phyloP scores from a whole-genome alignment of 345 rosid genomes.

The Eucalyptus decipiens region DNA sequence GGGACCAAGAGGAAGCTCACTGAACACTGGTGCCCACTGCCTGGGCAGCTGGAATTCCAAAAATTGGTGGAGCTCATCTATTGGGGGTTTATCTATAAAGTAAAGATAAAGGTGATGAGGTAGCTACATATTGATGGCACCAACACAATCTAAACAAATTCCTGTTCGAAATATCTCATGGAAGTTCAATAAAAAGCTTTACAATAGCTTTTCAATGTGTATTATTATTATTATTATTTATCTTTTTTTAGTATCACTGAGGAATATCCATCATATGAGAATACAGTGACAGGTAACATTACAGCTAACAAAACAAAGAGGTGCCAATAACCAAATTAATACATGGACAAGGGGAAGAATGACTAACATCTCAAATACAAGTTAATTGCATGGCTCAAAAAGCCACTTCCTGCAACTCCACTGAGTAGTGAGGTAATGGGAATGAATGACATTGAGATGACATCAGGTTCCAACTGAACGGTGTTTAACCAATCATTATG shows the following conservation, averaged over 20 bases:
- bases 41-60: conserved; percentile 94
- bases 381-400: conserved; percentile 94
- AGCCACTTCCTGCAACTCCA: conserved; percentile 93
- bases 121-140: neutral
- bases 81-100: conserved; percentile 81
- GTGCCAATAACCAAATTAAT: neutral
- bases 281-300: neutral
- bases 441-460: conserved; percentile 80
- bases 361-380: conserved; percentile 84
- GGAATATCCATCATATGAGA: neutral
- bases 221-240: neutral
- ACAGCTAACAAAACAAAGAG: neutral
- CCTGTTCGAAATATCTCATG: neutral
- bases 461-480: conserved; percentile 88
- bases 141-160: neutral
- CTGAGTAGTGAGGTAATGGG: conserved; percentile 87
- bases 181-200: neutral
- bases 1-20: conserved; percentile 95
- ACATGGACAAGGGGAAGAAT: neutral
- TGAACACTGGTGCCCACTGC: conserved; percentile 97
- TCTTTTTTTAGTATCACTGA: neutral
- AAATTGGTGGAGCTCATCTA: conserved; percentile 89
- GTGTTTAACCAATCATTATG: conserved; percentile 87
- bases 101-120: neutral
- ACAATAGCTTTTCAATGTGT: neutral